Evolutionary conservation across 2,329 filamentous ascomycete genomes (phyloP).

Genomic region (Pseudopithomyces chartarum): DNA sequence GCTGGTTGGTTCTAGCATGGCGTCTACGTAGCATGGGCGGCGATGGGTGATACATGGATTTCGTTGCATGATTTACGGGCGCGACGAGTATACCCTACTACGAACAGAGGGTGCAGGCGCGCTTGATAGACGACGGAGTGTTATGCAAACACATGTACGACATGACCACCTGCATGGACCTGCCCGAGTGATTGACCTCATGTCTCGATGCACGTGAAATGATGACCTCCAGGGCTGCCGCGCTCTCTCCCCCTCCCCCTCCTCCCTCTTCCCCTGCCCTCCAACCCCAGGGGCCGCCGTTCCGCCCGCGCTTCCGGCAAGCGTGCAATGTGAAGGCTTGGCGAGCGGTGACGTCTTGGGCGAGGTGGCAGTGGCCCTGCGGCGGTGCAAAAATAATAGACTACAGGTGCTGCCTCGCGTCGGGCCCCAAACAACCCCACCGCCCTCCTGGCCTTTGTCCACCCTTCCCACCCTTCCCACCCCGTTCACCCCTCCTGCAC

Average conservation of each 20-base stretch:
- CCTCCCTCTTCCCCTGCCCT: too few species aligned
- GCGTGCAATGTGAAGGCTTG: not conserved
- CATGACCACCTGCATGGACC: too few species aligned
- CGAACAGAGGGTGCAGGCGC: constrained; percentile 22
- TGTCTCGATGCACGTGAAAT: not conserved
- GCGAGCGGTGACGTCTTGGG: constrained; percentile 22
- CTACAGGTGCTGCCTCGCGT: constrained; percentile 2
- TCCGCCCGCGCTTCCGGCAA: not conserved
- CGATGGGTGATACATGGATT: constrained; percentile 37
- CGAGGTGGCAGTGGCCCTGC: constrained; percentile 15
- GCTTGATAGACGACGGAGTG: constrained; percentile 33
- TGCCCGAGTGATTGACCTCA: too few species aligned
- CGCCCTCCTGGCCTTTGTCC: not conserved
- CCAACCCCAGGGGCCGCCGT: not conserved
- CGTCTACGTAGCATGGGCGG: constrained; percentile 42
- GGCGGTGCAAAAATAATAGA: constrained; percentile 18
- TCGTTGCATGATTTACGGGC: constrained; percentile 33
- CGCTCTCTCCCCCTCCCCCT: too few species aligned
- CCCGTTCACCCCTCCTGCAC: not conserved
- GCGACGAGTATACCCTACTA: constrained; percentile 25
- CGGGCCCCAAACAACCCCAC: not conserved
- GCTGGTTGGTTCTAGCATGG: constrained; percentile 43
- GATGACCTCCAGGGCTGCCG: not conserved
- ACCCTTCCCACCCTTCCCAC: not conserved
- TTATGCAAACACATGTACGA: constrained; percentile 34